Evolutionary conservation across 2,329 filamentous ascomycete genomes (phyloP), one percentile per base, ranked within the genome.

Genomic region (Penicillium sp.): DNA sequence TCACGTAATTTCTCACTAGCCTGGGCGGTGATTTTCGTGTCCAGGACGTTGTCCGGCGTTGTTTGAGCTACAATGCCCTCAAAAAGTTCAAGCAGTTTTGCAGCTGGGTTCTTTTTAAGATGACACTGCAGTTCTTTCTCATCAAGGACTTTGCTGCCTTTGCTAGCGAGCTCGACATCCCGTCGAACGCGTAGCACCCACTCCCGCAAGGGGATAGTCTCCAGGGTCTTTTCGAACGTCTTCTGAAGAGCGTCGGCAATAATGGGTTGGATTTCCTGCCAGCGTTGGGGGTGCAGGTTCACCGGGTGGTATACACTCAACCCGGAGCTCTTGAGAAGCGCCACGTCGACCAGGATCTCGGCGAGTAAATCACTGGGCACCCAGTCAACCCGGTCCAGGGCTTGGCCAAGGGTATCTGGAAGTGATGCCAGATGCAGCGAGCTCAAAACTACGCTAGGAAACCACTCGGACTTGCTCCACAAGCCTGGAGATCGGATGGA

Each of bases 241-340:
- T 21, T 28, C 7, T 20, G 9, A 7, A 48, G 29, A 1, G 35
- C 19, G 10, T 28, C 30, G 0, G 11, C 36, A 2, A 51, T 17
- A 7, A 26, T n/a, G 1, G 46, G 33, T 6, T 28, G 32, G 13
- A 54, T 21, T 1, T 13, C 21, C 2, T 40, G 25, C 53, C 48
- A 56, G 11, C 32, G 18, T 6, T 17, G 29, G 3, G 51, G 44
- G n/a, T 46, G 36, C 2, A 43, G 38, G 18, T 56, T 58, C 3
- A 51, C 8, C 2, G 48, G 50, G 17, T 57, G 50, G 18, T 48
- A 47, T 9, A 56, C 44, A 16, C 16, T 23, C 9, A 33, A 9
- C 14, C 15, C 7, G 3, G 26, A 19, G 5, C n/a, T 20, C 1
- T 19, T 18, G 15, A 6, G 2, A 16, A 41, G 19, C 2, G 34